A percentile compares a stretch with the other conserved stretches of the same genome.
These are phyloP conservation scores for Trichoderma orchidacearum DNA, from an alignment of 495 filamentous ascomycete species.

Conservation along the genomic window DNA sequence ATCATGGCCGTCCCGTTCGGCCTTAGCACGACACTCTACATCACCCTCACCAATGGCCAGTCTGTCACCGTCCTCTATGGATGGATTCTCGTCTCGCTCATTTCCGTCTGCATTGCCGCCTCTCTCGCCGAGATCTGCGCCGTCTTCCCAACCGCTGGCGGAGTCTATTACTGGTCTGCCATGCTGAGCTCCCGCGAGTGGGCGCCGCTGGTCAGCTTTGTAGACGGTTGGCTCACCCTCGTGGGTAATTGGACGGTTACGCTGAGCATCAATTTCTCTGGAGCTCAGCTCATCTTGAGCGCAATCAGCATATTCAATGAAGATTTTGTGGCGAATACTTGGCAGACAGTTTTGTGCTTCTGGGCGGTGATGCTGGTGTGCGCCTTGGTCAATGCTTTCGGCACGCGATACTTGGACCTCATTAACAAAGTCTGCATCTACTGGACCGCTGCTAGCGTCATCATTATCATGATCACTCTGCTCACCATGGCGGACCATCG, in stretches of 20 bases:
- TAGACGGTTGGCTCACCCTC: conserved; percentile 51
- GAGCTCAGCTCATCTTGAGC: conserved; percentile 43
- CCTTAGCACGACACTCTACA: conserved; percentile 46
- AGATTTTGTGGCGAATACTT: conserved; percentile 35
- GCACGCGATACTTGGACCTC: conserved; percentile 39
- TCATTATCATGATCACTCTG: conserved; percentile 26
- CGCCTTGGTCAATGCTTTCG: conserved; percentile 44
- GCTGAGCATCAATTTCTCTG: conserved; percentile 49
- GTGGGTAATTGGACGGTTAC: conserved; percentile 51
- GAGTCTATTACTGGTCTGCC: conserved; percentile 54
- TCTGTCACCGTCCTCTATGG: conserved; percentile 20
- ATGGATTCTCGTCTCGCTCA: conserved; percentile 46
- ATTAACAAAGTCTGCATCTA: conserved; percentile 47
- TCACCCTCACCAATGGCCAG: conserved; percentile 51
- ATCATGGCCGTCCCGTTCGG: conserved; percentile 11
- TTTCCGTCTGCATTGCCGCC: conserved; percentile 43
- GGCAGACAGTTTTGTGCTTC: conserved; percentile 43
- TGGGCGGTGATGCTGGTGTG: conserved; percentile 46
- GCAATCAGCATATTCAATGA: conserved; percentile 38
- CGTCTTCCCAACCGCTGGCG: conserved; percentile 46
- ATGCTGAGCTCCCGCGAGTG: conserved; percentile 37
- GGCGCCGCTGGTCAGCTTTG: conserved; percentile 44
- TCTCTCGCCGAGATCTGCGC: conserved; percentile 51
- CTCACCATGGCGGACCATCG: conserved; percentile 43
- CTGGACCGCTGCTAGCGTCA: conserved; percentile 2